A percentile compares a stretch with the other conserved stretches of the same genome.
phyloP scores from a whole-genome alignment of 306 rosid genomes.

The Quercus robur region DNA sequence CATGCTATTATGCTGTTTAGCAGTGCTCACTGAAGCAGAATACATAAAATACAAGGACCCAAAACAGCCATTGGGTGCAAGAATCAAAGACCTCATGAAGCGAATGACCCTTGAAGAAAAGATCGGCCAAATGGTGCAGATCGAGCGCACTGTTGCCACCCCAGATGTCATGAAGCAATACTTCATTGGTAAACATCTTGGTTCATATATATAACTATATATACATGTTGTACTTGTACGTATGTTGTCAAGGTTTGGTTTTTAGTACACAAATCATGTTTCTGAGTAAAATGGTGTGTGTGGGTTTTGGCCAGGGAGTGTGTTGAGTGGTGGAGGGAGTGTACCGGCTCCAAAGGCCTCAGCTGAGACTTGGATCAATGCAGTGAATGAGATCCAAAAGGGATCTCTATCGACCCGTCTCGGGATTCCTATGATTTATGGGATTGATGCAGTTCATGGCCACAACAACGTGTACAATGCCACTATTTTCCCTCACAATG shows the following conservation, averaged over 20 bases:
- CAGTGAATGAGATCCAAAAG: constrained; percentile 81
- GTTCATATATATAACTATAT: too few species aligned
- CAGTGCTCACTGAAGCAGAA: constrained; percentile 44
- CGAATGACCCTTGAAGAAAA: constrained; percentile 78
- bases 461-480: constrained; percentile 87
- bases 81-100: constrained; percentile 64
- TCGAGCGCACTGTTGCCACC: constrained; percentile 71
- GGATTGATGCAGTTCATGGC: constrained; percentile 97
- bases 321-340: constrained; percentile 98
- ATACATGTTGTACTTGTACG: neutral
- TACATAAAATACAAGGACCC: constrained; percentile 76
- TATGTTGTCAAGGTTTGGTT: neutral
- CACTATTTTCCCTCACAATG: constrained; percentile 89
- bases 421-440: constrained; percentile 96
- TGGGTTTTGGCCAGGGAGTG: constrained; percentile 66
- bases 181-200: constrained; percentile 55
- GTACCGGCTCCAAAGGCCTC: constrained; percentile 83
- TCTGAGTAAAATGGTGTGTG: neutral
- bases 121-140: constrained; percentile 91
- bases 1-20: constrained; percentile 49
- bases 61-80: constrained; percentile 45
- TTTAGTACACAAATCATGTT: neutral
- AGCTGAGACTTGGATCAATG: constrained; percentile 63
- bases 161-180: constrained; percentile 60
- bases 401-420: constrained; percentile 78